Conservation (phyloP, 2,329 filamentous ascomycete genomes). For the Neofusicoccum umdonicola region DNA sequence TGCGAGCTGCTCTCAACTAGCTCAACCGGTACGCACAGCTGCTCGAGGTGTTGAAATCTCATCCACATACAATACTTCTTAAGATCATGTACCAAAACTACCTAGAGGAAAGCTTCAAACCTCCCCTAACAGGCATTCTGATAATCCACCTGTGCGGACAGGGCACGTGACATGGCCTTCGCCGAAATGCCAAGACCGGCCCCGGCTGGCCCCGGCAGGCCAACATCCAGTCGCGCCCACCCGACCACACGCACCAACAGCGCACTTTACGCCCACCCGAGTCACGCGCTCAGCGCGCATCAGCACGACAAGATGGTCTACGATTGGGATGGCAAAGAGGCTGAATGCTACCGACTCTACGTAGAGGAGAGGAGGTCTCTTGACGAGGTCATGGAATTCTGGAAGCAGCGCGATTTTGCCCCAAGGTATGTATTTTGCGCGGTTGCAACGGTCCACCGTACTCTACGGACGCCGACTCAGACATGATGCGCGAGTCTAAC, state of each 20-base stretch:
- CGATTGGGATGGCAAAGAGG: constrained; percentile 62
- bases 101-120: too few relatives aligned
- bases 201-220: background rate
- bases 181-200: background rate
- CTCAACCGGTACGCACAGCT: too few relatives aligned
- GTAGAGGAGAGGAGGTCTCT: constrained; percentile 72
- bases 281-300: background rate
- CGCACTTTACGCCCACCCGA: constrained; percentile 4
- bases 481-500: constrained; percentile 6
- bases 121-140: too few relatives aligned
- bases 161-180: background rate
- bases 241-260: background rate
- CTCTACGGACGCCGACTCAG: constrained; percentile 15
- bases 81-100: too few relatives aligned
- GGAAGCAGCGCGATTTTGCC: constrained; percentile 61
- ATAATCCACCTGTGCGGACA: too few relatives aligned
- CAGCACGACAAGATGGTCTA: constrained; percentile 14
- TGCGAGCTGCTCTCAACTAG: too few relatives aligned
- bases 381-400: constrained; percentile 71
- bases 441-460: constrained; percentile 13
- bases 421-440: constrained; percentile 57
- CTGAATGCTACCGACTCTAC: constrained; percentile 68
- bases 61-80: too few relatives aligned
- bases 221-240: background rate
- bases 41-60: too few relatives aligned